Percentiles rank a stretch among this genome's conserved stretches.
phyloP scores from a whole-genome alignment of 805 yeast genomes.

The Cyberlindnera euphorbiiphila region DNA sequence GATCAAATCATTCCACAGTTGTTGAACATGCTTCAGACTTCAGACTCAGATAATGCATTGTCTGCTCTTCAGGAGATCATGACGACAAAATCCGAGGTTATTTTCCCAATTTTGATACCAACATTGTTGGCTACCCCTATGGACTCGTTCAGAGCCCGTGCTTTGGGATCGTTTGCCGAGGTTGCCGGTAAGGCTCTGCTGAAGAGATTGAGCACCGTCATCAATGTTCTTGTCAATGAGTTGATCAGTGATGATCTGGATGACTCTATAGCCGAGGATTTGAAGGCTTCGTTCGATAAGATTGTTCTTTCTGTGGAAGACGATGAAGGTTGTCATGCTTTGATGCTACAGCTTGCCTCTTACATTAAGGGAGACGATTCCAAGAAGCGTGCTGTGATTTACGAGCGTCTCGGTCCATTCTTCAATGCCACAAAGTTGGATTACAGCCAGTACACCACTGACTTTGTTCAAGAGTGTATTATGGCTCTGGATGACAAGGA shows the following conservation, averaged over 20 bases:
- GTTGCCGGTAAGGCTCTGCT: slow-evolving; percentile 85
- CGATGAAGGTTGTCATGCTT: slow-evolving; percentile 77
- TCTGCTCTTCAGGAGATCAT: slow-evolving; percentile 87
- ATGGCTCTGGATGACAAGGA: slow-evolving; percentile 69
- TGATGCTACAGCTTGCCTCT: slow-evolving; percentile 74
- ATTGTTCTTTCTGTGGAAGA: slow-evolving; percentile 71
- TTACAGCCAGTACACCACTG: slow-evolving; percentile 67
- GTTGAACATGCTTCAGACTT: slow-evolving; percentile 59
- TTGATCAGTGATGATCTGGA: slow-evolving; percentile 38
- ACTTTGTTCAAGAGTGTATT: slow-evolving; percentile 69
- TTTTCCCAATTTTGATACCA: slow-evolving; percentile 92
- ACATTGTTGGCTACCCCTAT: slow-evolving; percentile 78
- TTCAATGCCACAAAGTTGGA: slow-evolving; percentile 65
- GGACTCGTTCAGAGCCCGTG: slow-evolving; percentile 79
- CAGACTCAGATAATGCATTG: slow-evolving; percentile 70
- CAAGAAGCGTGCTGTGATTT: slow-evolving; percentile 57
- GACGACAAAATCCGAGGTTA: slow-evolving; percentile 83
- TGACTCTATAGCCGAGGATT: slow-evolving; percentile 35
- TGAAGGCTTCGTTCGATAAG: slow-evolving; percentile 56
- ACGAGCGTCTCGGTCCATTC: slow-evolving; percentile 65
- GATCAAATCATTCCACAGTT: slow-evolving; percentile 87
- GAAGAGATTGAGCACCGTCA: slow-evolving; percentile 66
- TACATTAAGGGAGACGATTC: slow-evolving; percentile 75
- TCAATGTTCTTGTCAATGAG: slow-evolving; percentile 68
- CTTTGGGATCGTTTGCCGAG: slow-evolving; percentile 80